phyloP scores from a whole-genome alignment of 805 yeast species.

The Isabelozyma pseudorhagii region DNA sequence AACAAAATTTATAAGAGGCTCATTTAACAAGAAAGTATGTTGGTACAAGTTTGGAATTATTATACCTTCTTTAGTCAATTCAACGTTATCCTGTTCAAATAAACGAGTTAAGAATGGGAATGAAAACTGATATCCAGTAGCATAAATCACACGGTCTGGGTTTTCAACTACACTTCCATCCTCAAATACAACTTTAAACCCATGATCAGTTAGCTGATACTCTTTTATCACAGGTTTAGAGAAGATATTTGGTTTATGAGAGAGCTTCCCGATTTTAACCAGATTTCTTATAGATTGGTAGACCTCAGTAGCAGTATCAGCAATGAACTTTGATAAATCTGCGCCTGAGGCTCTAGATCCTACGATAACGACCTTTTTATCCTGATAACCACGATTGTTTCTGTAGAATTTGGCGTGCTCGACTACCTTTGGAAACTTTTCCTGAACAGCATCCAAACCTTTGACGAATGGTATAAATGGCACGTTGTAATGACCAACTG shows the following conservation, averaged over 20 bases:
- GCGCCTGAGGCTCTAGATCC: conserved; percentile 21
- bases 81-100: conserved; percentile 37
- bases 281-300: conserved; percentile 26
- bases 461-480: conserved; percentile 44
- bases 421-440: conserved; percentile 23
- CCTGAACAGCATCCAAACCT: conserved; percentile 36
- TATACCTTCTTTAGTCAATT: conserved; percentile 22
- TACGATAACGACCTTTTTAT: conserved; percentile 25
- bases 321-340: conserved; percentile 27
- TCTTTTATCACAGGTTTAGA: conserved; percentile 22
- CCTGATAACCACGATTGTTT: conserved; percentile 24
- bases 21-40: conserved; percentile 54
- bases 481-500: conserved; percentile 47
- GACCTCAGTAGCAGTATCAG: conserved; percentile 18
- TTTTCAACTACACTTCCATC: conserved; percentile 46
- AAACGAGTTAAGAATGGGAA: conserved; percentile 52
- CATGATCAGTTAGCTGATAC: conserved; percentile 22
- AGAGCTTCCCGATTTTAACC: conserved; percentile 1
- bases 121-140: conserved; percentile 72
- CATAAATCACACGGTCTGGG: conserved; percentile 61
- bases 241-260: conserved; percentile 12
- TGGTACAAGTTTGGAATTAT: conserved; percentile 47
- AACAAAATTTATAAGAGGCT: conserved; percentile 63
- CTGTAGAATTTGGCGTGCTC: conserved; percentile 47
- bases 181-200: conserved; percentile 37